Conservation (phyloP, 192 early-diverging fungal genomes). For the Linnemannia elongata region DNA sequence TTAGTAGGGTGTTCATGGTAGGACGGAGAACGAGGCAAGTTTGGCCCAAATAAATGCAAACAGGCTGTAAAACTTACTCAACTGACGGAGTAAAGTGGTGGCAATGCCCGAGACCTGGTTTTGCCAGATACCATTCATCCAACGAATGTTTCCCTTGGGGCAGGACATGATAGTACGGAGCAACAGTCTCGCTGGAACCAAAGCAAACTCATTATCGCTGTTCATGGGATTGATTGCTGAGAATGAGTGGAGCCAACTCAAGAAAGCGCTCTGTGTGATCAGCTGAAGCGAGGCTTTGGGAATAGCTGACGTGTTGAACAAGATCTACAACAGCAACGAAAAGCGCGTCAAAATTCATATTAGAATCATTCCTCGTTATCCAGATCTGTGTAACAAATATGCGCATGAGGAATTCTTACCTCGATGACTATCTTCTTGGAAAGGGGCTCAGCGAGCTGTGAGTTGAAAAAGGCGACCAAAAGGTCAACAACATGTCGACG, state of each 20-base stretch:
- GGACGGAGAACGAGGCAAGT: background rate
- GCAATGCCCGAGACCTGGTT: slow-evolving; percentile 53
- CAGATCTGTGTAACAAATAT: background rate
- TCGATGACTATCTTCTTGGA: slow-evolving; percentile 65
- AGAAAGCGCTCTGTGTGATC: slow-evolving; percentile 71
- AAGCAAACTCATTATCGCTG: slow-evolving; percentile 43
- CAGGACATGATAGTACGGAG: slow-evolving; percentile 51
- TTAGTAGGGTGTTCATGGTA: no score
- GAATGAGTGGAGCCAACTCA: slow-evolving; percentile 67
- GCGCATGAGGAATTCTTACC: slow-evolving; percentile 57
- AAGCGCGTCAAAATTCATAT: background rate
- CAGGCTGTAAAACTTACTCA: slow-evolving; percentile 32
- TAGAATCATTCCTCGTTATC: background rate
- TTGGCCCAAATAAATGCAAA: background rate
- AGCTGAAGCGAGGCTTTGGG: slow-evolving; percentile 69
- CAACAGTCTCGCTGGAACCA: slow-evolving; percentile 54
- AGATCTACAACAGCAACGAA: slow-evolving; percentile 55
- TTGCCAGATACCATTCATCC: slow-evolving; percentile 49
- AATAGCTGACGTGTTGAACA: slow-evolving; percentile 66
- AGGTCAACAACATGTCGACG: slow-evolving; percentile 81
- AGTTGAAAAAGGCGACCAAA: slow-evolving; percentile 76
- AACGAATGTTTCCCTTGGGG: slow-evolving; percentile 43
- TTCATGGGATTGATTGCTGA: slow-evolving; percentile 17
- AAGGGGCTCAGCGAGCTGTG: slow-evolving; percentile 72
- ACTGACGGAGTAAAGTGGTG: slow-evolving; percentile 39